Base-by-base conservation (phyloP, 148 eudicot species). In the Silene conica region DNA sequence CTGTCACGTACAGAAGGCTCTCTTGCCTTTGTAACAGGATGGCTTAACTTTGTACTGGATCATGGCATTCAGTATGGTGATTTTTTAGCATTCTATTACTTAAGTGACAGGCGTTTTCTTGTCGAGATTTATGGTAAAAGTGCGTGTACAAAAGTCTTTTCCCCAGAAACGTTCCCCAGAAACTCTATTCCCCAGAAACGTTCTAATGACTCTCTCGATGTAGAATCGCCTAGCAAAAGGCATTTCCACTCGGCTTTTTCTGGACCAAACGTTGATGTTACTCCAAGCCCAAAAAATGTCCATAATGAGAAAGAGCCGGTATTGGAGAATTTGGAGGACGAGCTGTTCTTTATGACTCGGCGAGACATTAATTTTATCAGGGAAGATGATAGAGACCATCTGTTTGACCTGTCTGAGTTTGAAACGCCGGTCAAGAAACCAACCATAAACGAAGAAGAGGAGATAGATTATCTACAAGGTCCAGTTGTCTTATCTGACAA, bases 91-190 rank as follows among this genome's bases (percentile, higher is more conserved):
- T 83, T 89, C 71, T 64, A 80, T 60, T 84, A 82, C 63, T 21
- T 81, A 9, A 25, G 6, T 57, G 85, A 67, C 41, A 71, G 79
- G 60, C 86, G 82, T 72, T 92, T 92, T 69, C 72, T 80, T 50
- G 97, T 88, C 69, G 83, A 82, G 55, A 85, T 87, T 18, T 86
- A 54, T 77, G 92, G 85, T 10, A 83, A 18, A 83, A 87, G 64
- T 80, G 94, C 78, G 55, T 85, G 85, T 71, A 83, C 82, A 75
- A 88, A 76, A 19, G 14, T 18, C 2, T 80, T 81, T 67, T 66
- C 80, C 74, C 22, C 26, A 11, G 48, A 72, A 75, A 73, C 73
- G 70, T 61, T 58, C 50, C n/a, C n/a, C n/a, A n/a, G 31, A n/a
- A 62, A 59, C 52, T 54, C 62, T 16, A 50, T 26, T 66, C 80